These are phyloP conservation scores for Microbotryum saponariae DNA, from an alignment of 1,284 basidiomycete species.

Conservation along the genomic window DNA sequence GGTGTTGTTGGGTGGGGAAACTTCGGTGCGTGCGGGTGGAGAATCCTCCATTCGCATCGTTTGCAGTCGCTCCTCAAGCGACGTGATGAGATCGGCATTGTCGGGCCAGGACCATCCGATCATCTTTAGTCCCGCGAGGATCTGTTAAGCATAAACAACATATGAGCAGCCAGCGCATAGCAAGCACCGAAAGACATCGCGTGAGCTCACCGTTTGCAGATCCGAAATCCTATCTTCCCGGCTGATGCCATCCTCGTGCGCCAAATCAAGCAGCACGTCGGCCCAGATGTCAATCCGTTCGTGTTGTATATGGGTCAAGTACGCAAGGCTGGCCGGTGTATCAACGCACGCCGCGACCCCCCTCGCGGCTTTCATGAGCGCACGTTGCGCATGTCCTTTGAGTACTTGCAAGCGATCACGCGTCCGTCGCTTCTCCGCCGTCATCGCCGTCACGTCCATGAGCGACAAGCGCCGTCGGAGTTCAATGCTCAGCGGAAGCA, in stretches of 20 bases:
- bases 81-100: slow-evolving; percentile 4
- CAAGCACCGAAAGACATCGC: slow-evolving; percentile 1
- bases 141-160: not conserved
- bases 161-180: not conserved
- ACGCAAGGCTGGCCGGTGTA: slow-evolving; percentile 22
- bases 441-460: slow-evolving; percentile 4
- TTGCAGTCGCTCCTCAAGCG: slow-evolving; percentile 5
- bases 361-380: slow-evolving; percentile 21
- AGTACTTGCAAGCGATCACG: slow-evolving; percentile 19
- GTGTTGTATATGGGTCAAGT: slow-evolving; percentile 17
- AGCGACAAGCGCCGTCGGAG: slow-evolving; percentile 7
- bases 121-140: slow-evolving; percentile 23
- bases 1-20: too few relatives aligned
- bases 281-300: slow-evolving; percentile 24
- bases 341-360: slow-evolving; percentile 25
- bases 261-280: slow-evolving; percentile 14
- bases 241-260: slow-evolving; percentile 20
- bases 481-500: slow-evolving; percentile 22
- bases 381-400: slow-evolving; percentile 7
- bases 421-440: slow-evolving; percentile 8
- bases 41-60: too few relatives aligned
- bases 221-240: slow-evolving; percentile 10
- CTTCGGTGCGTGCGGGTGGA: too few relatives aligned
- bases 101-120: slow-evolving; percentile 30
- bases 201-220: slow-evolving; percentile 2